Percentiles rank a stretch among this genome's conserved stretches.
These are phyloP conservation scores for Metarhizium anisopliae DNA, from an alignment of 2,329 filamentous ascomycete genomes.

Conservation along the genomic window DNA sequence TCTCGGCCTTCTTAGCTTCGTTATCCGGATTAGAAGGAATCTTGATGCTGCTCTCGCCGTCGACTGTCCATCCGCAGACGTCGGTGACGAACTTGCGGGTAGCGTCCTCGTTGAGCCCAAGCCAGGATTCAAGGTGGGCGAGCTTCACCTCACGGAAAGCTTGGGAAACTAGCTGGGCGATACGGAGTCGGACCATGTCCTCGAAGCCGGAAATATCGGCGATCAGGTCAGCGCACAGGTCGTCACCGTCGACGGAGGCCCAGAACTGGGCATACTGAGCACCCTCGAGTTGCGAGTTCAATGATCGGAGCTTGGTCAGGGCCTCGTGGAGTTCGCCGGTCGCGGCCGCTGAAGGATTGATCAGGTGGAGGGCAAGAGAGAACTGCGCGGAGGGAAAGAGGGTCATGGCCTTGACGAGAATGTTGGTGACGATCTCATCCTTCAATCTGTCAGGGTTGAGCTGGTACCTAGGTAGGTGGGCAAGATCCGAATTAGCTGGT, in stretches of 20 bases:
- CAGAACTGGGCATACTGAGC: conserved; percentile 91
- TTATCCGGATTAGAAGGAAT: conserved; percentile 94
- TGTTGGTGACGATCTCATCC: conserved; percentile 96
- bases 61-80: conserved; percentile 79
- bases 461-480: conserved; percentile 66
- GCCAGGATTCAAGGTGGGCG: conserved; percentile 62
- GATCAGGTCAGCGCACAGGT: conserved; percentile 89
- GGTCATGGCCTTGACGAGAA: conserved; percentile 95
- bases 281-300: conserved; percentile 81
- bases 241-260: conserved; percentile 84
- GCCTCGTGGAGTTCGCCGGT: conserved; percentile 78
- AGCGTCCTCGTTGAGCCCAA: conserved; percentile 59
- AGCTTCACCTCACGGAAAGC: conserved; percentile 66
- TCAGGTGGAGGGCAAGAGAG: conserved; percentile 85
- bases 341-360: conserved; percentile 65
- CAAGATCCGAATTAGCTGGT: not conserved
- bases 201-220: conserved; percentile 94
- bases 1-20: conserved; percentile 91
- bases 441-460: conserved; percentile 98
- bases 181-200: conserved; percentile 82
- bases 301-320: conserved; percentile 73
- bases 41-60: conserved; percentile 55
- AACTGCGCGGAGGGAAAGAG: conserved; percentile 97
- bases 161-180: conserved; percentile 79
- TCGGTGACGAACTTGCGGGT: conserved; percentile 73